Conservation (phyloP, 768 basidiomycete species). For the Paxillus involutus region DNA sequence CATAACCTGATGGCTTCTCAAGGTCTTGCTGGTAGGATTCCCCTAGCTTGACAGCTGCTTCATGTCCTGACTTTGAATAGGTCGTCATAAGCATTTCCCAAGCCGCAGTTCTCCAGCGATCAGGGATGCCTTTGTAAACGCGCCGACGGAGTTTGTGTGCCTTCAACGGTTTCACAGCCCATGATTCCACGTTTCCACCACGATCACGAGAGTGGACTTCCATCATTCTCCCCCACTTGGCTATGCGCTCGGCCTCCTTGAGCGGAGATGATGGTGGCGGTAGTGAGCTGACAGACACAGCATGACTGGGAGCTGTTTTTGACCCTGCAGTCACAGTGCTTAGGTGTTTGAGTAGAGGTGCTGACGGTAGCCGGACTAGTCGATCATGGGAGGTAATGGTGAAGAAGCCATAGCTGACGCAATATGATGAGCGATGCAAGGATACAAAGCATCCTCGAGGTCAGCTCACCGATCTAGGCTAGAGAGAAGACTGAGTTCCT, state of each 20-base stretch:
- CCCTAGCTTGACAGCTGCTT: slow-evolving; percentile 44
- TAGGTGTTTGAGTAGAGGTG: slow-evolving; percentile 62
- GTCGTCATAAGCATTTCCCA: slow-evolving; percentile 82
- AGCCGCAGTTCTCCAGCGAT: slow-evolving; percentile 90
- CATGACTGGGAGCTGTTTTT: slow-evolving; percentile 43
- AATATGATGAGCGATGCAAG: slow-evolving; percentile 12
- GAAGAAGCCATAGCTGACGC: slow-evolving; percentile 88
- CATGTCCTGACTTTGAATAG: slow-evolving; percentile 45
- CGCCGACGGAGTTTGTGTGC: slow-evolving; percentile 69
- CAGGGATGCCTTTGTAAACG: slow-evolving; percentile 94
- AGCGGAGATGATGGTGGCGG: slow-evolving; percentile 45
- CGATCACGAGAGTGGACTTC: slow-evolving; percentile 62
- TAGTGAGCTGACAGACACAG: slow-evolving; percentile 45
- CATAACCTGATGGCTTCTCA: slow-evolving; percentile 83
- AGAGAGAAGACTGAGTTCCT: slow-evolving; percentile 70
- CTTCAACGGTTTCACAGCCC: slow-evolving; percentile 68
- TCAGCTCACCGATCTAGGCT: slow-evolving; percentile 82
- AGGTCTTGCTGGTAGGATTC: slow-evolving; percentile 60
- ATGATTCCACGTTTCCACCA: slow-evolving; percentile 75
- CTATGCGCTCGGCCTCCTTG: slow-evolving; percentile 76
- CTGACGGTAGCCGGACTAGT: slow-evolving; percentile 65
- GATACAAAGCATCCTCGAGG: not conserved
- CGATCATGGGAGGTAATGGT: slow-evolving; percentile 79
- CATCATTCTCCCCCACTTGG: slow-evolving; percentile 95
- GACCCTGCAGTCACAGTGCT: slow-evolving; percentile 45